phyloP scores from a whole-genome alignment of 805 yeast species.

The Cephaloascus fragrans region DNA sequence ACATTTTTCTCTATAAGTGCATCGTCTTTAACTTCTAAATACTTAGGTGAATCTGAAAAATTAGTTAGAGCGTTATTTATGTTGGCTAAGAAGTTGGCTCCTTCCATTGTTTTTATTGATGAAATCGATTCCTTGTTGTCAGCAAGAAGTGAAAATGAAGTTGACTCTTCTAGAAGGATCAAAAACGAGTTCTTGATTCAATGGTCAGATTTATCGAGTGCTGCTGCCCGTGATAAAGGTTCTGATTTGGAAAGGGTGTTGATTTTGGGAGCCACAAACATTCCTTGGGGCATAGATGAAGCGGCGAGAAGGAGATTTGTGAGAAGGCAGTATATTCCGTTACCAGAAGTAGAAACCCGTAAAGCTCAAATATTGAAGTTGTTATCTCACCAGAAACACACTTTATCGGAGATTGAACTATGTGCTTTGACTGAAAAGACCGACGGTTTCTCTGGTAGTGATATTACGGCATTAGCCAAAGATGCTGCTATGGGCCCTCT shows the following conservation, averaged over 20 bases:
- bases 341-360: conserved; percentile 84
- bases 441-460: conserved; percentile 85
- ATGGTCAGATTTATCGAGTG: conserved; percentile 88
- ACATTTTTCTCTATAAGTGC: conserved; percentile 90
- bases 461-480: conserved; percentile 85
- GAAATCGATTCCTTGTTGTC: conserved; percentile 90
- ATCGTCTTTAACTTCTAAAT: conserved; percentile 79
- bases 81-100: conserved; percentile 77
- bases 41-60: conserved; percentile 89
- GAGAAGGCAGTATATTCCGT: conserved; percentile 84
- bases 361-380: conserved; percentile 59
- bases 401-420: conserved; percentile 54
- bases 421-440: conserved; percentile 54
- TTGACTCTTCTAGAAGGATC: conserved; percentile 81
- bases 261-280: conserved; percentile 88
- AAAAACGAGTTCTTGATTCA: conserved; percentile 90
- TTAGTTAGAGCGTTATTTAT: conserved; percentile 81
- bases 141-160: conserved; percentile 63
- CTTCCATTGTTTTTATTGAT: conserved; percentile 90
- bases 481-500: conserved; percentile 98
- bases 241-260: conserved; percentile 60
- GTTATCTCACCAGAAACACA: conserved; percentile 62
- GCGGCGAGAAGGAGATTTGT: conserved; percentile 93
- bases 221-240: conserved; percentile 57
- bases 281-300: conserved; percentile 97